Percentiles rank a stretch among this genome's conserved stretches.
phyloP scores from a whole-genome alignment of 2,329 filamentous ascomycete genomes.

The Xylaria sp. region DNA sequence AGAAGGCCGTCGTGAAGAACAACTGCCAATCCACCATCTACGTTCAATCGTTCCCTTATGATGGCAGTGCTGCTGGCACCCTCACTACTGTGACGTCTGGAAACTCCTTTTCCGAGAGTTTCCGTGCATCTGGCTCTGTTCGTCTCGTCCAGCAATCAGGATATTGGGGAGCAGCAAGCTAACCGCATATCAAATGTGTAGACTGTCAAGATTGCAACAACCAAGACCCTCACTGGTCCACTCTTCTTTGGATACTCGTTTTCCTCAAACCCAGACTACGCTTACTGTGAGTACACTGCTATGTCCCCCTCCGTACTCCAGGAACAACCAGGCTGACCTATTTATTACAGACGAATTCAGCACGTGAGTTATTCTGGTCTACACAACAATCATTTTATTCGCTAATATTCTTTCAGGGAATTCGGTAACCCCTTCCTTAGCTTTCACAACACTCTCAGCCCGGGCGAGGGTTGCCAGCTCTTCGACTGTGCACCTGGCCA shows the following conservation, averaged over 20 bases:
- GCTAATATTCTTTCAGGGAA: slow-evolving; percentile 42
- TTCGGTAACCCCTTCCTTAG: slow-evolving; percentile 56
- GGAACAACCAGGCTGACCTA: slow-evolving; percentile 9
- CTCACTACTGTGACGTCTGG: slow-evolving; percentile 47
- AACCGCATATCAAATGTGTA: slow-evolving; percentile 43
- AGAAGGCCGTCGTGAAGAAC: slow-evolving; percentile 54
- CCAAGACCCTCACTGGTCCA: slow-evolving; percentile 51
- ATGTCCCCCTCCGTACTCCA: not conserved
- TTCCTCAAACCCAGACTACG: slow-evolving; percentile 50
- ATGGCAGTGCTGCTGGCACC: slow-evolving; percentile 48
- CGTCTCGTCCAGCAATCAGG: slow-evolving; percentile 32
- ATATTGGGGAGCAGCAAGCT: slow-evolving; percentile 16
- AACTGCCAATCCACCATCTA: slow-evolving; percentile 50
- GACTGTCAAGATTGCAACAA: slow-evolving; percentile 57
- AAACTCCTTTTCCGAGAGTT: slow-evolving; percentile 50
- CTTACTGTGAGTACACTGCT: slow-evolving; percentile 53
- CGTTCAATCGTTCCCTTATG: slow-evolving; percentile 54
- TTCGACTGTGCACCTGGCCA: slow-evolving; percentile 55
- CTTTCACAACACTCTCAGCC: slow-evolving; percentile 52
- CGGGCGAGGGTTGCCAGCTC: slow-evolving; percentile 52
- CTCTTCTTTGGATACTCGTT: slow-evolving; percentile 59
- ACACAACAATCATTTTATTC: not conserved
- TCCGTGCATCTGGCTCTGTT: slow-evolving; percentile 53
- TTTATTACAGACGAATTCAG: slow-evolving; percentile 52
- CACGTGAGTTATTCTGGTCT: slow-evolving; percentile 45